Percentiles rank a stretch among this genome's conserved stretches.
These are phyloP conservation scores for Picochlorum sp. DNA, from an alignment of 139 green algal genomes.

Conservation along the genomic window DNA sequence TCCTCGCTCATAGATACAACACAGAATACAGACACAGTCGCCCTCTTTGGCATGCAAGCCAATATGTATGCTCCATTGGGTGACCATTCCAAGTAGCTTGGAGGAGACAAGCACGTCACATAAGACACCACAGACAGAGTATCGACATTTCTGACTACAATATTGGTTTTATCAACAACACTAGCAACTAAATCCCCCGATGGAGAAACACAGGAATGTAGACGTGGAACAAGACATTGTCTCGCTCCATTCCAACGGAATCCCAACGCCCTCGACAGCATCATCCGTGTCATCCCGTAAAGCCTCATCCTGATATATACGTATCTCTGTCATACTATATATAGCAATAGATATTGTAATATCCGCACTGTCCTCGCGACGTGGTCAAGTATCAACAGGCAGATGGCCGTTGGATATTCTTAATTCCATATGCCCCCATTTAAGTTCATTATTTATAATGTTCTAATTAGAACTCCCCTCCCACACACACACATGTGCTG, in stretches of 20 bases:
- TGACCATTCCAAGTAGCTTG: constrained; percentile 72
- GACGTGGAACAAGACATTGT: constrained; percentile 64
- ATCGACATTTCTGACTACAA: constrained; percentile 64
- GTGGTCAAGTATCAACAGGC: too few relatives aligned
- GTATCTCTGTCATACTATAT: too few relatives aligned
- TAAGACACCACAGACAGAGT: constrained; percentile 60
- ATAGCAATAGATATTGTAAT: too few relatives aligned
- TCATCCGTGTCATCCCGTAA: too few relatives aligned
- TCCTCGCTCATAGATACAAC: constrained; percentile 29
- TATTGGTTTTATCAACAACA: constrained; percentile 13
- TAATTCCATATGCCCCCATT: too few relatives aligned
- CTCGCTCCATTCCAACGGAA: background rate
- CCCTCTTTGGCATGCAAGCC: constrained; percentile 47
- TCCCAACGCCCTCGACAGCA: background rate
- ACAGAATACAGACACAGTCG: constrained; percentile 58
- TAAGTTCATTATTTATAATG: too few relatives aligned
- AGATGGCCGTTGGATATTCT: too few relatives aligned
- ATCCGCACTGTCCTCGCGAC: too few relatives aligned
- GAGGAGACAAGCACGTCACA: constrained; percentile 74
- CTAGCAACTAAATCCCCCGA: constrained; percentile 65
- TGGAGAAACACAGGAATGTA: constrained; percentile 51
- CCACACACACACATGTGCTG: too few relatives aligned
- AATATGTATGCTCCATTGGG: constrained; percentile 63
- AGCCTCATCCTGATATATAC: too few relatives aligned
- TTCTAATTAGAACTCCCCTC: too few relatives aligned